Evolutionary conservation across 2,329 filamentous ascomycete genomes (phyloP).

Genomic region (Apiospora marii): DNA sequence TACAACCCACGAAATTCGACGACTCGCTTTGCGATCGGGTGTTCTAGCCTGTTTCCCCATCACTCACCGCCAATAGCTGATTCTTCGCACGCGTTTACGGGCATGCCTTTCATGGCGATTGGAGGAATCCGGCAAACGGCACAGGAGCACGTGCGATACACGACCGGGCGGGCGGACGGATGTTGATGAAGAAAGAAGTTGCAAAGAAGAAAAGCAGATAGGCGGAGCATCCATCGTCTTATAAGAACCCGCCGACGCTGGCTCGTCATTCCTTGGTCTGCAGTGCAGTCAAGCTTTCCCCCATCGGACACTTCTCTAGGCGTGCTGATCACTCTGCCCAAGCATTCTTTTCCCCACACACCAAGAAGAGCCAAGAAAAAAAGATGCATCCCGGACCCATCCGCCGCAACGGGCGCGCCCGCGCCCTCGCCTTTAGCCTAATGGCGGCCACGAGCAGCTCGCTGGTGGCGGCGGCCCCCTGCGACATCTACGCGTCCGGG

Average conservation of each 20-base stretch:
- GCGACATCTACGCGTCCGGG: conserved; percentile 66
- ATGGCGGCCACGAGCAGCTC: conserved; percentile 31
- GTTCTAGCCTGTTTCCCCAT: neutral
- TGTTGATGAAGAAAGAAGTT: too few relatives aligned
- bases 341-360: neutral
- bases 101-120: neutral
- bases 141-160: neutral
- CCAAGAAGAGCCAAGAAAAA: neutral
- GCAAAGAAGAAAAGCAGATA: too few relatives aligned
- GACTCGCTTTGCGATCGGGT: neutral
- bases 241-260: neutral
- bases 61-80: neutral
- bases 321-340: neutral
- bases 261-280: neutral
- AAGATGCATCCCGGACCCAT: conserved; percentile 16
- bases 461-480: conserved; percentile 62
- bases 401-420: neutral
- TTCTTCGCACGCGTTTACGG: neutral
- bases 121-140: neutral
- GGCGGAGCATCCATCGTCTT: neutral
- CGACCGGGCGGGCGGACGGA: neutral
- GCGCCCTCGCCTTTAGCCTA: conserved; percentile 9
- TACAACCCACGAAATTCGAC: neutral
- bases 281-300: neutral
- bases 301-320: neutral